phyloP scores from a whole-genome alignment of 116 monocot species.

The Phalaenopsis hybrid region DNA sequence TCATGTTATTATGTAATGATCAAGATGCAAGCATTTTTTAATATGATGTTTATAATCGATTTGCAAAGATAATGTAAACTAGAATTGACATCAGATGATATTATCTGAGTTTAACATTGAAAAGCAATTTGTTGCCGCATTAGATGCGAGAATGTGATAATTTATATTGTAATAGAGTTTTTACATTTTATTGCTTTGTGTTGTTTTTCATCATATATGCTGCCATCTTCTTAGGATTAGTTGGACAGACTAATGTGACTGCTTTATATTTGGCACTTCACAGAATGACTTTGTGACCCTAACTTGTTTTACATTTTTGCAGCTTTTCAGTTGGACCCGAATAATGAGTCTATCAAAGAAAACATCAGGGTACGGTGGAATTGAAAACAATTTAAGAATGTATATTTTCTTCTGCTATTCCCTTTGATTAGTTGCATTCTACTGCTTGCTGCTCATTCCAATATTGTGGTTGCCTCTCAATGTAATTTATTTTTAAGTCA shows the following conservation, averaged over 20 bases:
- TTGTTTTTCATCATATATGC: background rate
- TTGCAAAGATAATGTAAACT: background rate
- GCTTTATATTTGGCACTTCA: background rate
- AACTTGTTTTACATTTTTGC: constrained; percentile 9
- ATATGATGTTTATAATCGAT: background rate
- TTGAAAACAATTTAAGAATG: background rate
- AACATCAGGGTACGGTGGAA: constrained; percentile 26
- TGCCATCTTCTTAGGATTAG: background rate
- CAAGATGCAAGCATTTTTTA: background rate
- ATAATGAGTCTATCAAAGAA: constrained; percentile 27
- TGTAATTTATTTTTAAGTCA: background rate
- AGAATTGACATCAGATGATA: background rate
- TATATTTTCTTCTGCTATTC: background rate
- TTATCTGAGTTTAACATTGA: background rate
- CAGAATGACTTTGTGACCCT: background rate
- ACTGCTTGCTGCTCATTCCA: background rate
- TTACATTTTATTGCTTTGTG: background rate
- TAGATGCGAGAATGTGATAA: too few species aligned
- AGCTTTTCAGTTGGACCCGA: constrained; percentile 43
- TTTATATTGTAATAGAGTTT: background rate
- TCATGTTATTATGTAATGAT: background rate
- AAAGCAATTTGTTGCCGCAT: background rate
- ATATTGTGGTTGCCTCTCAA: background rate
- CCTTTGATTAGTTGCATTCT: too few species aligned
- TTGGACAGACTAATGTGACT: background rate